Evolutionary conservation across 768 basidiomycete genomes (phyloP).

Genomic region (Serendipita sp.): DNA sequence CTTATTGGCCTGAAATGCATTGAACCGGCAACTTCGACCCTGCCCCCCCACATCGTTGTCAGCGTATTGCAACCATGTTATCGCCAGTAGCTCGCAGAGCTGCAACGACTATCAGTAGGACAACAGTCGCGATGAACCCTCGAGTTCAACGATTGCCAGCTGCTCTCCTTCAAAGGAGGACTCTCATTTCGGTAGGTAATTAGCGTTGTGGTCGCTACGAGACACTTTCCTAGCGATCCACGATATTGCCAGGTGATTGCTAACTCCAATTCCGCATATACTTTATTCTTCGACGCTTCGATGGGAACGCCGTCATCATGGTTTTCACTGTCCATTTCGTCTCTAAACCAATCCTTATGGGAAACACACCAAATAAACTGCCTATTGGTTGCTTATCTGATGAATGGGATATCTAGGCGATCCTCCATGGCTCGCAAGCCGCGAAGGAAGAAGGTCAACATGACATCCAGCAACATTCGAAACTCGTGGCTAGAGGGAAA

Average conservation of each 20-base stretch:
- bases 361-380: background rate
- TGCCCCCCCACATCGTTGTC: too few species aligned
- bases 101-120: background rate
- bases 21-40: too few species aligned
- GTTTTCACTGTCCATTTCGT: background rate
- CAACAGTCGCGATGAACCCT: background rate
- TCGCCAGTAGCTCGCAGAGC: background rate
- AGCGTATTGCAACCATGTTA: background rate
- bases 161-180: background rate
- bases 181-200: background rate
- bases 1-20: too few species aligned
- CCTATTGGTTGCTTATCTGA: background rate
- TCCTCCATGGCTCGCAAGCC: conserved; percentile 87
- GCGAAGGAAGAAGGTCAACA: conserved; percentile 70
- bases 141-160: background rate
- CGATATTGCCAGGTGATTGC: background rate
- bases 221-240: background rate
- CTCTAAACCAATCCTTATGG: background rate
- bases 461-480: conserved; percentile 66
- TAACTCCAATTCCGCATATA: background rate
- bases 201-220: background rate
- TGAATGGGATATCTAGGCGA: conserved; percentile 29
- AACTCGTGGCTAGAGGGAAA: conserved; percentile 81
- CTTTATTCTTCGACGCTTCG: background rate
- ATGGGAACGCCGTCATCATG: background rate